These are phyloP conservation scores for Martiniozyma asiatica DNA, from an alignment of 1,139 yeast species.

Conservation along the genomic window DNA sequence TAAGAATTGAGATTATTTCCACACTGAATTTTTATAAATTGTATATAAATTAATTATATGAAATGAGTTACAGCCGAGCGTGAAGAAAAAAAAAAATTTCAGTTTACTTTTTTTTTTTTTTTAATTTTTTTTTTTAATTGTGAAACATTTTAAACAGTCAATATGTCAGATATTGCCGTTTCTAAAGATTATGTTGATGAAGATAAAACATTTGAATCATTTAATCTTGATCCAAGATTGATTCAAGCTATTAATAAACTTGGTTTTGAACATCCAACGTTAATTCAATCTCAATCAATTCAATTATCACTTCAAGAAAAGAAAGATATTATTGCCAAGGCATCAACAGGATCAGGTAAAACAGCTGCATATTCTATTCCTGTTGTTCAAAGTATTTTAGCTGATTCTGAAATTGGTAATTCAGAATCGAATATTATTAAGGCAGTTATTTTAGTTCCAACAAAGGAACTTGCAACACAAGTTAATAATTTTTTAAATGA, in stretches of 20 bases:
- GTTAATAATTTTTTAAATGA: constrained; percentile 61
- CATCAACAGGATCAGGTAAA: constrained; percentile 78
- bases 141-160: neutral
- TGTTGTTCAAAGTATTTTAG: constrained; percentile 76
- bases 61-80: neutral
- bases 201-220: constrained; percentile 55
- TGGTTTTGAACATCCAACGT: constrained; percentile 78
- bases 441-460: constrained; percentile 85
- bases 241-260: constrained; percentile 73
- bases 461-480: constrained; percentile 91
- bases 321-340: constrained; percentile 68
- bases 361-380: constrained; percentile 88
- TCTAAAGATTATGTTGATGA: constrained; percentile 61
- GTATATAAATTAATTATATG: constrained; percentile 1
- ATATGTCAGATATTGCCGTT: constrained; percentile 28
- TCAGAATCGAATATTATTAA: too few species aligned
- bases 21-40: neutral
- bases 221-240: constrained; percentile 68
- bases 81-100: neutral
- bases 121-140: neutral
- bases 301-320: constrained; percentile 87
- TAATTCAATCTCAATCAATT: constrained; percentile 84
- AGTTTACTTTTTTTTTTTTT: constrained; percentile 4
- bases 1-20: constrained; percentile 18
- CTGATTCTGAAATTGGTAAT: constrained; percentile 7